Evolutionary conservation across 2,329 filamentous ascomycete species (phyloP).

Genomic region (Cladophialophora psammophila): DNA sequence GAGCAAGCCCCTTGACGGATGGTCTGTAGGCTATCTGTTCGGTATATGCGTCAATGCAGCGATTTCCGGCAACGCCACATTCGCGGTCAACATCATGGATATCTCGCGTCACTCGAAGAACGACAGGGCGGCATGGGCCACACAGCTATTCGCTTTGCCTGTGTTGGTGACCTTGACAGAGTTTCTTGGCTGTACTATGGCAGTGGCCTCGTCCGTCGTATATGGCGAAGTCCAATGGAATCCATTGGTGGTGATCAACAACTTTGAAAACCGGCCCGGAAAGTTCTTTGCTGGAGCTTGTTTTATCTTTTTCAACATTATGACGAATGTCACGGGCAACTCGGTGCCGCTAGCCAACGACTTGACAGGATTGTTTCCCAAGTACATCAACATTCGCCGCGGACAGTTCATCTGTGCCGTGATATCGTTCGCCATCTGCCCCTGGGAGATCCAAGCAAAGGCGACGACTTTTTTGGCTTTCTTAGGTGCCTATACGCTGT

Average conservation of each 20-base stretch:
- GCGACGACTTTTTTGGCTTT: conserved; percentile 52
- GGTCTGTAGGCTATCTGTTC: conserved; percentile 19
- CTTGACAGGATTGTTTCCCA: conserved; percentile 60
- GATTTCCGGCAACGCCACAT: conserved; percentile 41
- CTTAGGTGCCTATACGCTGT: conserved; percentile 41
- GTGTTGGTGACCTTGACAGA: conserved; percentile 58
- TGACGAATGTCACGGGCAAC: conserved; percentile 25
- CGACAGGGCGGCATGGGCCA: conserved; percentile 46
- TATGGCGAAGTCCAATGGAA: conserved; percentile 52
- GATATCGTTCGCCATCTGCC: conserved; percentile 53
- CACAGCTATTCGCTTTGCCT: conserved; percentile 56
- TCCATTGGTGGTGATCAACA: conserved; percentile 50
- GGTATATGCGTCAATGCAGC: conserved; percentile 29
- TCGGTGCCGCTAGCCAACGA: conserved; percentile 58
- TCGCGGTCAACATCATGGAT: conserved; percentile 61
- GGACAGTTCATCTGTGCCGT: conserved; percentile 50
- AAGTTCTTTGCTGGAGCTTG: conserved; percentile 60
- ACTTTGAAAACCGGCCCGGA: conserved; percentile 45
- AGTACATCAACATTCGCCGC: conserved; percentile 61
- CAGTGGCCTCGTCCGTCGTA: conserved; percentile 53
- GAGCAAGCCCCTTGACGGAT: conserved; percentile 17
- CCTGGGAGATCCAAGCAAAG: conserved; percentile 55
- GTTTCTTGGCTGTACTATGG: conserved; percentile 64
- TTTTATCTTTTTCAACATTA: conserved; percentile 28
- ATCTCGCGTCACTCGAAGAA: conserved; percentile 53